These are phyloP conservation scores for Trichophyton verrucosum DNA, from an alignment of 2,329 filamentous ascomycete genomes.

Conservation along the genomic window DNA sequence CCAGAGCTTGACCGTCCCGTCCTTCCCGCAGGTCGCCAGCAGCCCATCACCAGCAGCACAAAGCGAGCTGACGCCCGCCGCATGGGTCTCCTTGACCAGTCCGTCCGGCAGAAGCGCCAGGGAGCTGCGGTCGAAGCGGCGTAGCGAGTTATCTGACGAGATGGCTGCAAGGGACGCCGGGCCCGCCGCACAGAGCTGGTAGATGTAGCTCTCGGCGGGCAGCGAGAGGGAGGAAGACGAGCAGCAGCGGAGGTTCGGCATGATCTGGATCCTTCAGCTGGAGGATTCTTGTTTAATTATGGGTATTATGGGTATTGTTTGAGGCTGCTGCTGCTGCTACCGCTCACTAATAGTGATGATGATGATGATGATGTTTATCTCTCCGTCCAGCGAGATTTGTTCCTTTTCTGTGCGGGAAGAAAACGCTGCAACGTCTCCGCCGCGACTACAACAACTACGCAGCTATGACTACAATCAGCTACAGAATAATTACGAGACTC, in stretches of 20 bases:
- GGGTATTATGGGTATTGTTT: too few species aligned
- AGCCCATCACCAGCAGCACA: conserved; percentile 12
- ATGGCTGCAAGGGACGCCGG: conserved; percentile 29
- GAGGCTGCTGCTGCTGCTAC: too few species aligned
- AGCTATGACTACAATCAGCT: not conserved
- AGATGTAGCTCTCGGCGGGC: conserved; percentile 32
- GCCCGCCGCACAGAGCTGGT: conserved; percentile 24
- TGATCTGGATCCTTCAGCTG: not conserved
- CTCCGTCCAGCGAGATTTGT: not conserved
- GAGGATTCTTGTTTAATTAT: too few species aligned
- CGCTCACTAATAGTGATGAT: too few species aligned
- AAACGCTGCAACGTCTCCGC: not conserved
- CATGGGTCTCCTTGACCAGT: conserved; percentile 11
- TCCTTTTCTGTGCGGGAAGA: not conserved
- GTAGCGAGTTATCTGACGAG: conserved; percentile 35
- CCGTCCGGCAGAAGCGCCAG: conserved; percentile 20
- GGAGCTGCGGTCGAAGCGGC: conserved; percentile 28
- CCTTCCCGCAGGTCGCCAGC: conserved; percentile 21
- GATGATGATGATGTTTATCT: too few species aligned
- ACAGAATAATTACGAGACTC: not conserved
- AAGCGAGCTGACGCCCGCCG: conserved; percentile 29
- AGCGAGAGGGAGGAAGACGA: conserved; percentile 26
- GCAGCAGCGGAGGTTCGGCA: conserved; percentile 7
- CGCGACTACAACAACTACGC: not conserved
- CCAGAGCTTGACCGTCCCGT: conserved; percentile 32